These are phyloP conservation scores for Leccinum pellstonianum DNA, from an alignment of 768 basidiomycete species.

Conservation along the genomic window DNA sequence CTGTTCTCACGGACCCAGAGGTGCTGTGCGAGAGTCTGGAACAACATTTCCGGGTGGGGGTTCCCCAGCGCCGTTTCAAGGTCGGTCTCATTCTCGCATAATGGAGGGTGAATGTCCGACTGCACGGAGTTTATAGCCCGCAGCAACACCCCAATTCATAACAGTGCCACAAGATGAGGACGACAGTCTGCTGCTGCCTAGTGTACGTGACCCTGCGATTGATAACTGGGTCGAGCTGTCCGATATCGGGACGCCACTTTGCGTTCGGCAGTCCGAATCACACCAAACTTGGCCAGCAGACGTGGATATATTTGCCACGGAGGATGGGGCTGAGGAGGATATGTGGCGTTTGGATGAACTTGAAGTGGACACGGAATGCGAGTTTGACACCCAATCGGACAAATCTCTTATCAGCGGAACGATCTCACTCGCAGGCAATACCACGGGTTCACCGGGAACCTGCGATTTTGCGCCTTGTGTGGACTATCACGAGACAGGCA, in stretches of 20 bases:
- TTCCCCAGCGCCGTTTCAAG: conserved; percentile 48
- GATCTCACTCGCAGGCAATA: conserved; percentile 18
- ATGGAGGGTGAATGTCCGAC: not conserved
- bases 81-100: conserved; percentile 31
- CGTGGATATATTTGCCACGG: conserved; percentile 17
- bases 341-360: conserved; percentile 15
- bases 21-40: conserved; percentile 44
- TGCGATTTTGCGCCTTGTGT: conserved; percentile 11
- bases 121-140: conserved; percentile 18
- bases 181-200: conserved; percentile 19
- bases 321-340: conserved; percentile 16
- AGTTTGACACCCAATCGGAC: conserved; percentile 17
- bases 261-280: not conserved
- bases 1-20: conserved; percentile 34
- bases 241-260: conserved; percentile 10
- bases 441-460: conserved; percentile 15
- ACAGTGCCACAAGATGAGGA: conserved; percentile 21
- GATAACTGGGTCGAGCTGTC: conserved; percentile 19
- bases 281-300: conserved; percentile 11
- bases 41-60: conserved; percentile 40
- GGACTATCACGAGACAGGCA: conserved; percentile 13
- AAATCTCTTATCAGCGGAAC: conserved; percentile 27
- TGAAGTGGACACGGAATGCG: conserved; percentile 3
- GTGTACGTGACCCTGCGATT: conserved; percentile 3
- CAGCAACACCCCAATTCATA: conserved; percentile 8